These are phyloP conservation scores for Kodamaea plutei DNA, from an alignment of 1,139 yeast genomes.

Conservation along the genomic window DNA sequence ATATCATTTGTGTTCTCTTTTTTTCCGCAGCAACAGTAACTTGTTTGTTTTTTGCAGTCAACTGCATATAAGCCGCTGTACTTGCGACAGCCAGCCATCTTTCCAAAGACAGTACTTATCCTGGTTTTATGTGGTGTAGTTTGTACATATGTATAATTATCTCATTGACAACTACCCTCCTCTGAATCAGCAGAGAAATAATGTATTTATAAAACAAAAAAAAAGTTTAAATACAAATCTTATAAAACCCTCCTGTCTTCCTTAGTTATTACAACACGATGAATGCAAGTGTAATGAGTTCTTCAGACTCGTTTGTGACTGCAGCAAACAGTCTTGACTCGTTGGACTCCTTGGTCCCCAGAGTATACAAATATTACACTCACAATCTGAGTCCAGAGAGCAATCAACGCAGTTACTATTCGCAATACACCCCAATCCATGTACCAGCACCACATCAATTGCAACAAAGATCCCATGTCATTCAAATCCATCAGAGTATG, in stretches of 20 bases:
- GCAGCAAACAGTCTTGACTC: constrained; percentile 7
- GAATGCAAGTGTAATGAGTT: constrained; percentile 2
- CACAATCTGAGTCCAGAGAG: constrained; percentile 2
- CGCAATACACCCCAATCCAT: constrained; percentile 2
- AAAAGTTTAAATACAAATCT: neutral
- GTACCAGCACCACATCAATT: neutral
- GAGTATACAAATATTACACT: constrained; percentile 4
- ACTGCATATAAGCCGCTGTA: constrained; percentile 1
- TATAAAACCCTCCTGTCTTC: neutral
- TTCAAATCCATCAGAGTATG: too few species aligned
- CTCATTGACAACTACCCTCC: neutral
- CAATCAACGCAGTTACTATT: constrained; percentile 1
- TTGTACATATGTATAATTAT: neutral
- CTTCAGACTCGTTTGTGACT: constrained; percentile 7
- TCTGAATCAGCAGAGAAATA: neutral
- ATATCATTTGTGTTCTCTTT: too few species aligned
- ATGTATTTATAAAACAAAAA: too few species aligned
- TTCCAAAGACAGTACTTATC: neutral
- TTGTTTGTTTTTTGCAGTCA: constrained; percentile 1
- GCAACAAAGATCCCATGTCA: neutral
- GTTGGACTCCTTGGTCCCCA: constrained; percentile 5
- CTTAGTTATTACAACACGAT: neutral
- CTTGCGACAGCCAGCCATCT: constrained; percentile 1
- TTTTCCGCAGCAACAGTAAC: neutral
- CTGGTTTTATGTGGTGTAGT: too few species aligned